Conservation (phyloP, 2,329 filamentous ascomycete species). For the Sodiomyces alkalinus region DNA sequence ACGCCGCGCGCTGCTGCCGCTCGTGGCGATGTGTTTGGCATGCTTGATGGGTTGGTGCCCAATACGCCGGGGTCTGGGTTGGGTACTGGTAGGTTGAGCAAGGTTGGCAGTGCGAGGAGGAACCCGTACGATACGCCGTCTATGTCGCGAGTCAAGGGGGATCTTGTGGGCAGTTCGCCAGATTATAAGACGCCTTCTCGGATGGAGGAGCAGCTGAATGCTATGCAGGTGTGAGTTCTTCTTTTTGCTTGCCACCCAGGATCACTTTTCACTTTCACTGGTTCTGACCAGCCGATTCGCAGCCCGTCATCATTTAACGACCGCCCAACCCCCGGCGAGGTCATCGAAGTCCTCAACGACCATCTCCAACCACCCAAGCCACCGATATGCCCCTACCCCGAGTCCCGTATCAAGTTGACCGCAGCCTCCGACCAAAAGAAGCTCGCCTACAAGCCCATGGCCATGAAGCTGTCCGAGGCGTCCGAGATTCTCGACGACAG, state of each 20-base stretch:
- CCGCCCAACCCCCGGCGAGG: slow-evolving; percentile 64
- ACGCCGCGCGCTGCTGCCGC: slow-evolving; percentile 46
- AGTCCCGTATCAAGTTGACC: slow-evolving; percentile 69
- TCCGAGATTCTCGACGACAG: slow-evolving; percentile 90
- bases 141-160: slow-evolving; percentile 27
- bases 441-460: slow-evolving; percentile 79
- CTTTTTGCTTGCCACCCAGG: not conserved
- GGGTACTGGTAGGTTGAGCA: slow-evolving; percentile 15
- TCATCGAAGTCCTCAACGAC: slow-evolving; percentile 69
- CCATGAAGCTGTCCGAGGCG: slow-evolving; percentile 85
- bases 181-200: slow-evolving; percentile 23
- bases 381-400: slow-evolving; percentile 55
- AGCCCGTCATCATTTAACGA: slow-evolving; percentile 57
- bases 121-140: slow-evolving; percentile 29
- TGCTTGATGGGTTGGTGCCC: slow-evolving; percentile 60
- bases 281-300: not conserved
- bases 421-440: slow-evolving; percentile 84
- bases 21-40: slow-evolving; percentile 62
- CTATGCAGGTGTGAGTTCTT: slow-evolving; percentile 21
- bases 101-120: slow-evolving; percentile 16
- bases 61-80: slow-evolving; percentile 37
- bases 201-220: slow-evolving; percentile 22
- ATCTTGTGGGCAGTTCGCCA: slow-evolving; percentile 27
- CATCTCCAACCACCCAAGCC: slow-evolving; percentile 53
- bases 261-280: not conserved